A percentile compares a stretch with the other conserved stretches of the same genome.
Evolutionary conservation across 108 stramenopile genomes (phyloP).

Genomic region (Nitzschia inconspicua): DNA sequence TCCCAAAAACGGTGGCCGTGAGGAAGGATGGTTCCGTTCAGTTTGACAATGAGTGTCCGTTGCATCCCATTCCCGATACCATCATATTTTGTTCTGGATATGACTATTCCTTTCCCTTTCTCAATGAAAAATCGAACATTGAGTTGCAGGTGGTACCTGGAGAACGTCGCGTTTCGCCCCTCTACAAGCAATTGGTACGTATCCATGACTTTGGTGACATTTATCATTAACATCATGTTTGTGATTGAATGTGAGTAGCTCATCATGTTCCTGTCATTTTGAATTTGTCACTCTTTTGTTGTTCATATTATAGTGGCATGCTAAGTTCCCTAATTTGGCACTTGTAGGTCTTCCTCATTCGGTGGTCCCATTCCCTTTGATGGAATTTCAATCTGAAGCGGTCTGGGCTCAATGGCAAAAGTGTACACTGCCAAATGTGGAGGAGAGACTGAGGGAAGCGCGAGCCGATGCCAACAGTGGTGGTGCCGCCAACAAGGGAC

Average conservation of each 20-base stretch:
- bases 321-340: slow-evolving; percentile 61
- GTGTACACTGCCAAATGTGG: slow-evolving; percentile 26
- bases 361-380: slow-evolving; percentile 86
- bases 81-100: slow-evolving; percentile 89
- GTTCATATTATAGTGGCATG: slow-evolving; percentile 86
- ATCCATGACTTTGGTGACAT: too few species aligned
- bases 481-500: slow-evolving; percentile 40
- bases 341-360: slow-evolving; percentile 89
- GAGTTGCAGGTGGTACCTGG: slow-evolving; percentile 44
- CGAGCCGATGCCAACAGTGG: slow-evolving; percentile 47
- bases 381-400: slow-evolving; percentile 83
- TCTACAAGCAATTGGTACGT: slow-evolving; percentile 82
- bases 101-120: slow-evolving; percentile 85
- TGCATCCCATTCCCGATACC: slow-evolving; percentile 40
- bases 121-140: slow-evolving; percentile 32
- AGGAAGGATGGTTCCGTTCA: slow-evolving; percentile 42
- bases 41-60: slow-evolving; percentile 34
- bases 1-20: slow-evolving; percentile 57
- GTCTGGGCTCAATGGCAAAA: slow-evolving; percentile 32
- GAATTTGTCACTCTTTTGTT: too few species aligned
- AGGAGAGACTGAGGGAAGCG: slow-evolving; percentile 41
- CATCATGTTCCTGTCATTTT: too few species aligned
- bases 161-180: slow-evolving; percentile 66
- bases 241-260: too few species aligned
- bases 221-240: too few species aligned